Percentiles rank a stretch among this genome's conserved stretches.
These are phyloP conservation scores for Marasmius oreades DNA, from an alignment of 1,284 basidiomycete genomes.

Conservation along the genomic window DNA sequence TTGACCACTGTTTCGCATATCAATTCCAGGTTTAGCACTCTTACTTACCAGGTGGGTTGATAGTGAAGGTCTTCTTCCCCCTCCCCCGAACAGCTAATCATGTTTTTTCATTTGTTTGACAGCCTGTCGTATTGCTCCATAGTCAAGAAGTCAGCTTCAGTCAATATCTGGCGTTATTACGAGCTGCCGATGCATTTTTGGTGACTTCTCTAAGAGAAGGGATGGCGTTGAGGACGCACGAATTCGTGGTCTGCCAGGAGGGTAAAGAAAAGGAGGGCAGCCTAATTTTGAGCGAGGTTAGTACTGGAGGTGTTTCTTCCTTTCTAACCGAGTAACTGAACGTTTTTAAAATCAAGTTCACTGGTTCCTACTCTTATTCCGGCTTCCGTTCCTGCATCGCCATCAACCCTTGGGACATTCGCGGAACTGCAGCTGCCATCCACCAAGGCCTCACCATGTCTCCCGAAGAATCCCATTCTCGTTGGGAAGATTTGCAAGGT, in stretches of 20 bases:
- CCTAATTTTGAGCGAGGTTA: slow-evolving; percentile 72
- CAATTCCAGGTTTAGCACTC: slow-evolving; percentile 77
- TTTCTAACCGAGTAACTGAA: background rate
- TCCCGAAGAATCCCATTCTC: slow-evolving; percentile 64
- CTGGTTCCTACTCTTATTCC: slow-evolving; percentile 81
- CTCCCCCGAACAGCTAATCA: background rate
- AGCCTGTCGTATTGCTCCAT: slow-evolving; percentile 85
- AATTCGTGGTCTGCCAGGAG: slow-evolving; percentile 83
- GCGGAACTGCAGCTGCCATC: slow-evolving; percentile 74
- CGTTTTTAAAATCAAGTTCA: too few species aligned
- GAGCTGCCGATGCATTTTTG: slow-evolving; percentile 84
- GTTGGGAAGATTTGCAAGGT: slow-evolving; percentile 85
- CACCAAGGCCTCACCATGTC: slow-evolving; percentile 76
- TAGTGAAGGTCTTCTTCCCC: background rate
- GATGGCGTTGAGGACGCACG: slow-evolving; percentile 82
- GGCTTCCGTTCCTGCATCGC: slow-evolving; percentile 85
- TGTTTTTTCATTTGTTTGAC: background rate
- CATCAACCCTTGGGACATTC: slow-evolving; percentile 80
- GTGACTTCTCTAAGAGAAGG: slow-evolving; percentile 84
- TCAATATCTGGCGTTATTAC: slow-evolving; percentile 82
- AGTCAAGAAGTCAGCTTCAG: slow-evolving; percentile 84
- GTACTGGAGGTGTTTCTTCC: slow-evolving; percentile 20
- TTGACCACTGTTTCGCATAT: slow-evolving; percentile 59
- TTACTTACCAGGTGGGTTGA: slow-evolving; percentile 59
- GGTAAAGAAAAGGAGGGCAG: slow-evolving; percentile 51